Percentiles rank a stretch among this genome's conserved stretches.
Conservation (phyloP, 331 rosid genomes). For the Saraca asoca region DNA sequence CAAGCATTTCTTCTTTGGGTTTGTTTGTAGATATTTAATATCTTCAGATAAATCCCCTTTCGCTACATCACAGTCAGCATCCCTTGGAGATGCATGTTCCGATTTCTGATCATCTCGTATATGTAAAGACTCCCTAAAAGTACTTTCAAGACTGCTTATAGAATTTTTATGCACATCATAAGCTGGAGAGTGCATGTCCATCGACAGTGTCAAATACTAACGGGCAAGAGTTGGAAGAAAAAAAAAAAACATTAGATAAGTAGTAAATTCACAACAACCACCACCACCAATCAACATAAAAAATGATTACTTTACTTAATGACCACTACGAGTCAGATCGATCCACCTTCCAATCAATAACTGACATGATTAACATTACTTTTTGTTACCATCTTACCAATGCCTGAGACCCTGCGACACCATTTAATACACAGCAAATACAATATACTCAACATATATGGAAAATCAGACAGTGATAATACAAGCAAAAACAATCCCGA, state of each 20-base stretch:
- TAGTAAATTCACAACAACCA: not conserved
- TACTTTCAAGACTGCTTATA: slow-evolving; percentile 47
- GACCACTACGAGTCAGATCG: not conserved
- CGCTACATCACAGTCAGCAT: slow-evolving; percentile 15
- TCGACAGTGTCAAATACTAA: slow-evolving; percentile 48
- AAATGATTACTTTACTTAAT: not conserved
- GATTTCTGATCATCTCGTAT: slow-evolving; percentile 38
- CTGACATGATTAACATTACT: too few species aligned
- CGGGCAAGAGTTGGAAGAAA: not conserved
- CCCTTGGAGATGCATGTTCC: slow-evolving; percentile 32
- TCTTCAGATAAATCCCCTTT: slow-evolving; percentile 18
- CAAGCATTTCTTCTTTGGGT: slow-evolving; percentile 24
- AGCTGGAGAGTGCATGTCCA: slow-evolving; percentile 50
- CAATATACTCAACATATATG: too few species aligned
- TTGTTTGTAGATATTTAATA: slow-evolving; percentile 27
- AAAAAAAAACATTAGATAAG: slow-evolving; percentile 9
- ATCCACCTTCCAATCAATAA: too few species aligned
- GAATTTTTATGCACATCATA: slow-evolving; percentile 20
- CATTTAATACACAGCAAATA: too few species aligned
- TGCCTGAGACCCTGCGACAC: too few species aligned
- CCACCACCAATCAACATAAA: slow-evolving; percentile 1
- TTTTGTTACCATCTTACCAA: too few species aligned
- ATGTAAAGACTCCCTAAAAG: slow-evolving; percentile 46
- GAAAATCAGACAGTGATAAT: too few species aligned
- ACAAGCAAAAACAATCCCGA: too few species aligned